Evolutionary conservation across 495 filamentous ascomycete genomes (phyloP).

Genomic region (Penicillium tannophilum): DNA sequence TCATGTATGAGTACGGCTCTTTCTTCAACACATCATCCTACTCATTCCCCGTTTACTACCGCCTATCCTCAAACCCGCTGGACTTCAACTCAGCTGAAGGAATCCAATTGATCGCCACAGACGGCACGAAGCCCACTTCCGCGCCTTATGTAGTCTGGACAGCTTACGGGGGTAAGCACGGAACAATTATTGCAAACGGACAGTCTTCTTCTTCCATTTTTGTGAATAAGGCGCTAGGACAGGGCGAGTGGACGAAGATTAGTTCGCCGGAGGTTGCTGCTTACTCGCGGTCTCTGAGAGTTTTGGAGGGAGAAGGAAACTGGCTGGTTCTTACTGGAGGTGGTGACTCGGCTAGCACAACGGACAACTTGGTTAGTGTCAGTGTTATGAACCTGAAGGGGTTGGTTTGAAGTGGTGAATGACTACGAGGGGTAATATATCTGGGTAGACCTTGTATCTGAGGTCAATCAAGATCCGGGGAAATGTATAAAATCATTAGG

Average conservation of each 20-base stretch:
- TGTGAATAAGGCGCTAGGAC: slow-evolving; percentile 58
- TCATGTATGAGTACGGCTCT: slow-evolving; percentile 65
- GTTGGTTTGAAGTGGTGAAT: background rate
- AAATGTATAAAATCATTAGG: too few species aligned
- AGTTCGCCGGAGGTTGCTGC: slow-evolving; percentile 45
- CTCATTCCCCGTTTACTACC: slow-evolving; percentile 62
- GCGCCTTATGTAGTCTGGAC: slow-evolving; percentile 60
- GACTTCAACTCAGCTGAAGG: slow-evolving; percentile 48
- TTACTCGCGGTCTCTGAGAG: slow-evolving; percentile 54
- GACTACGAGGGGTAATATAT: too few species aligned
- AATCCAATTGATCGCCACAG: slow-evolving; percentile 45
- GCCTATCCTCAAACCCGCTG: slow-evolving; percentile 53
- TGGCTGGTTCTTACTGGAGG: slow-evolving; percentile 32
- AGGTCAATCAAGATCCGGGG: too few species aligned
- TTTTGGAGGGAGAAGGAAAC: slow-evolving; percentile 36
- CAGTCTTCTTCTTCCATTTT: slow-evolving; percentile 56
- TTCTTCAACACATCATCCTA: slow-evolving; percentile 41
- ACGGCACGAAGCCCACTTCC: slow-evolving; percentile 52
- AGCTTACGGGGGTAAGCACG: slow-evolving; percentile 54
- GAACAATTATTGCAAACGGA: slow-evolving; percentile 59
- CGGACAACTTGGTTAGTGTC: slow-evolving; percentile 32
- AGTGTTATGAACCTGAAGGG: slow-evolving; percentile 35
- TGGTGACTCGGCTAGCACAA: slow-evolving; percentile 24
- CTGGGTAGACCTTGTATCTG: too few species aligned
- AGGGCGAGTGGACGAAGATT: slow-evolving; percentile 57